Percentiles rank a stretch among this genome's conserved stretches.
Evolutionary conservation across 371 early-diverging fungal genomes (phyloP).

Genomic region (Syncephalastrum sp.): DNA sequence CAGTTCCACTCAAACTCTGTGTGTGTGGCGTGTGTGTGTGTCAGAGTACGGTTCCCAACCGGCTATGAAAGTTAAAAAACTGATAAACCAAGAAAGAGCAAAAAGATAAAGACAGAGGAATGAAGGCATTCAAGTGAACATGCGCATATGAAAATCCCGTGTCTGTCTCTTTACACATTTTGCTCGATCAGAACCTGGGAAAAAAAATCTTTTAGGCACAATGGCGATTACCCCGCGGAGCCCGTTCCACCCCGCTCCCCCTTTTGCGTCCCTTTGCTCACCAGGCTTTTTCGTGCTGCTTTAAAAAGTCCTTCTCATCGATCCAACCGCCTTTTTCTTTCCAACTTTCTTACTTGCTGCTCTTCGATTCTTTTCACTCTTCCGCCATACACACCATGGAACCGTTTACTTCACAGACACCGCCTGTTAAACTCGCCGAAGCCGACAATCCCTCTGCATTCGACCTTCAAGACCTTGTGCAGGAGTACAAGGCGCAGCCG

Average conservation of each 20-base stretch:
- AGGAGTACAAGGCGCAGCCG: constrained; percentile 58
- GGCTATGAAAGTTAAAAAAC: too few relatives aligned
- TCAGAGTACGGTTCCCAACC: too few relatives aligned
- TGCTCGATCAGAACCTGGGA: too few relatives aligned
- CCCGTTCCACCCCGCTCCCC: too few relatives aligned
- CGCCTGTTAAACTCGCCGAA: background rate
- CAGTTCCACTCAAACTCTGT: background rate
- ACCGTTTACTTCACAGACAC: background rate
- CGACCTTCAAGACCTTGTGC: constrained; percentile 59
- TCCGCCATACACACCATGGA: background rate
- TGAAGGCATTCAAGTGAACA: too few relatives aligned
- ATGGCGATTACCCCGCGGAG: too few relatives aligned
- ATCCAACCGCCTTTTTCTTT: constrained; percentile 2
- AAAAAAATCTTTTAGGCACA: too few relatives aligned
- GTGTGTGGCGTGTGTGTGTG: too few relatives aligned
- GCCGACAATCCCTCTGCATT: constrained; percentile 6
- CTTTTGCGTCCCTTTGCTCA: background rate
- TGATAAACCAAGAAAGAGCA: background rate
- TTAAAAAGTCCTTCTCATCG: background rate
- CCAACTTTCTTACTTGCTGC: background rate
- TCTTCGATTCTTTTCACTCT: background rate
- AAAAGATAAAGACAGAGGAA: background rate
- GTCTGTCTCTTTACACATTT: too few relatives aligned
- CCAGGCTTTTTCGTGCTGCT: constrained; percentile 1
- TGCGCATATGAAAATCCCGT: too few relatives aligned